Percentiles rank a stretch among this genome's conserved stretches.
These are phyloP conservation scores for Nicotiana attenuata DNA, from an alignment of 257 asterid genomes.

Conservation along the genomic window DNA sequence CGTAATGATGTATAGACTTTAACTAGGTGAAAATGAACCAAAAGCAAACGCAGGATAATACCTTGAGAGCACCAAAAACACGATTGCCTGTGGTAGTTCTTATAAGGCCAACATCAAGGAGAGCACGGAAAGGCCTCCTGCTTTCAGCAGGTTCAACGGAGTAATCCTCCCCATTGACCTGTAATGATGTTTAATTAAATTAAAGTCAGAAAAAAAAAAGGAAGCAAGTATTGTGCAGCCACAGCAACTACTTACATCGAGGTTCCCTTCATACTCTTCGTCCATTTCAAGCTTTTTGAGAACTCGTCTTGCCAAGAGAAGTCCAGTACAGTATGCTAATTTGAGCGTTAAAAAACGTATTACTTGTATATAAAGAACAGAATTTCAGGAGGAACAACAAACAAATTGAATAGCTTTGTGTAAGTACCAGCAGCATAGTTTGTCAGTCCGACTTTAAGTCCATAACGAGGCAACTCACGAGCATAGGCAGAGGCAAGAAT, in stretches of 20 bases:
- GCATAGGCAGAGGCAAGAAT: slow-evolving; percentile 75
- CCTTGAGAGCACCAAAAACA: slow-evolving; percentile 92
- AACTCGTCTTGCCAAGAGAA: slow-evolving; percentile 75
- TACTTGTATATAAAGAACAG: background rate
- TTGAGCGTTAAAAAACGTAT: background rate
- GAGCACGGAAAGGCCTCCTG: slow-evolving; percentile 98
- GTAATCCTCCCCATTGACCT: slow-evolving; percentile 95
- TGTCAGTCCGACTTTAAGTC: slow-evolving; percentile 81
- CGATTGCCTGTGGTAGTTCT: slow-evolving; percentile 91
- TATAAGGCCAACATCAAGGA: slow-evolving; percentile 83
- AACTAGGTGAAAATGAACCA: background rate
- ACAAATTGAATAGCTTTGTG: background rate
- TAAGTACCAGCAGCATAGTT: slow-evolving; percentile 71
- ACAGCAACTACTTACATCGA: slow-evolving; percentile 44
- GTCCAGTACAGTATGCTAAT: slow-evolving; percentile 86
- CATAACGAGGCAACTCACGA: slow-evolving; percentile 71
- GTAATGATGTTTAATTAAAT: background rate
- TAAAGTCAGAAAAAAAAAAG: background rate
- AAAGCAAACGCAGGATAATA: slow-evolving; percentile 1
- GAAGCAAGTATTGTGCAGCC: background rate
- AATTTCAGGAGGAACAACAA: background rate
- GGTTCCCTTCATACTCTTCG: slow-evolving; percentile 70
- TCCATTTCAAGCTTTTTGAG: slow-evolving; percentile 81
- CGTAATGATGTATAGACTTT: background rate
- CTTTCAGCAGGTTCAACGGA: slow-evolving; percentile 81